These are phyloP conservation scores for Ganoderma boninense DNA, from an alignment of 1,284 basidiomycete species.

Conservation along the genomic window DNA sequence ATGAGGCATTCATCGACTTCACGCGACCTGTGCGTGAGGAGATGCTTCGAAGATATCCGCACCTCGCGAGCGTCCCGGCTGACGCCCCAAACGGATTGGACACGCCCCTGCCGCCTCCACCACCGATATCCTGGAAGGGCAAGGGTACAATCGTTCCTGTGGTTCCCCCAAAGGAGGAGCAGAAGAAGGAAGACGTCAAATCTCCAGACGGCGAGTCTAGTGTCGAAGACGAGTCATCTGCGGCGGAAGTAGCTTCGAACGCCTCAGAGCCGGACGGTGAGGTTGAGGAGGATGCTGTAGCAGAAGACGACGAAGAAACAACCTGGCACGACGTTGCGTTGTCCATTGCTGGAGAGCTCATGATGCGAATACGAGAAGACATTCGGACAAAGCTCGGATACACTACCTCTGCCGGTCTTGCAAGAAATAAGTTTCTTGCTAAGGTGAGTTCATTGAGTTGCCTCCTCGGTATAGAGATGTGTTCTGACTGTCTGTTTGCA, in stretches of 20 bases:
- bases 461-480: background rate
- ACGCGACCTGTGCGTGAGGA: slow-evolving; percentile 79
- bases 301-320: slow-evolving; percentile 45
- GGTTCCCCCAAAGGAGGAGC: slow-evolving; percentile 38
- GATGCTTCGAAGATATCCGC: slow-evolving; percentile 78
- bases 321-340: slow-evolving; percentile 96
- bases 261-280: slow-evolving; percentile 27
- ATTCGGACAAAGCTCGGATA: slow-evolving; percentile 85
- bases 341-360: slow-evolving; percentile 89
- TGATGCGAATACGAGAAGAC: slow-evolving; percentile 78
- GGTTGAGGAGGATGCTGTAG: slow-evolving; percentile 24
- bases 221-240: background rate
- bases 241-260: slow-evolving; percentile 20
- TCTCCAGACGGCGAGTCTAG: slow-evolving; percentile 17
- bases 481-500: slow-evolving; percentile 40
- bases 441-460: slow-evolving; percentile 64
- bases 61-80: slow-evolving; percentile 74
- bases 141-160: slow-evolving; percentile 79
- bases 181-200: slow-evolving; percentile 16
- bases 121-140: slow-evolving; percentile 71
- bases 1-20: slow-evolving; percentile 92
- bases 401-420: slow-evolving; percentile 95
- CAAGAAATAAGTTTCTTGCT: slow-evolving; percentile 92
- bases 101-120: slow-evolving; percentile 83
- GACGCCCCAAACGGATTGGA: slow-evolving; percentile 80